Evolutionary conservation across 1,284 basidiomycete genomes (phyloP), one percentile per base, ranked within the genome.

Genomic region (Heterobasidion occidentale): DNA sequence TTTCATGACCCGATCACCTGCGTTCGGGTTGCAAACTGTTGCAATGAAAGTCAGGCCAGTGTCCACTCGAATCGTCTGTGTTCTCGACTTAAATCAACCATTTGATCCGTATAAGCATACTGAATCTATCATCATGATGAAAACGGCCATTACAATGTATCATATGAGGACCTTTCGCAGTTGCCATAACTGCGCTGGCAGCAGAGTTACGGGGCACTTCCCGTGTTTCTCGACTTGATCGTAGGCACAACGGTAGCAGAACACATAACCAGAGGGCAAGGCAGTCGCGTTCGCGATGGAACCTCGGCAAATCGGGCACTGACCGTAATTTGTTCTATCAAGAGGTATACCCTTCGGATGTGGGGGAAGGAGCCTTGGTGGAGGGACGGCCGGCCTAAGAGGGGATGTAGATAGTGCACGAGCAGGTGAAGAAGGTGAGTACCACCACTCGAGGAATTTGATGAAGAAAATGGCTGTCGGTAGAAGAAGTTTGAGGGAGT

Each of bases 371-470:
- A 92, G 79, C 58, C 77, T 76, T 44, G 91, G 89, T 15, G 90
- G 88, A 57, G 89, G 86, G 38, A 94, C 80, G 0, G 81, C 76
- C 17, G 86, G 88, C 19, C 81, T 84, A 59, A 77, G 76, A 49
- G 81, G 83, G 27, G 83, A 77, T 45, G 78, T 71, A 33, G 82
- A 76, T 56, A 88, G 66, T 48, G 83, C 77, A 56, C 84, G 78
- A 60, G 88, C 81, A n/a, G 95, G 94, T 2, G 95, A 98, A 35
- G 84, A 83, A 9, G 95, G 92, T 15, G 94, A 96, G 71, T 98
- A 99, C 95, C 97, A 99, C 95, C 97, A 99, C 72, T 99, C 94
- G 36, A 98, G 77, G 71, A 99, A 96, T 71, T 97, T 98, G 77
- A 99, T 81, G 68, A 94, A 89, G 70, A 99, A 97, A 59, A 99